A percentile compares a stretch with the other conserved stretches of the same genome.
These are phyloP conservation scores for Colletotrichum caudatum DNA, from an alignment of 2,329 filamentous ascomycete genomes.

Conservation along the genomic window DNA sequence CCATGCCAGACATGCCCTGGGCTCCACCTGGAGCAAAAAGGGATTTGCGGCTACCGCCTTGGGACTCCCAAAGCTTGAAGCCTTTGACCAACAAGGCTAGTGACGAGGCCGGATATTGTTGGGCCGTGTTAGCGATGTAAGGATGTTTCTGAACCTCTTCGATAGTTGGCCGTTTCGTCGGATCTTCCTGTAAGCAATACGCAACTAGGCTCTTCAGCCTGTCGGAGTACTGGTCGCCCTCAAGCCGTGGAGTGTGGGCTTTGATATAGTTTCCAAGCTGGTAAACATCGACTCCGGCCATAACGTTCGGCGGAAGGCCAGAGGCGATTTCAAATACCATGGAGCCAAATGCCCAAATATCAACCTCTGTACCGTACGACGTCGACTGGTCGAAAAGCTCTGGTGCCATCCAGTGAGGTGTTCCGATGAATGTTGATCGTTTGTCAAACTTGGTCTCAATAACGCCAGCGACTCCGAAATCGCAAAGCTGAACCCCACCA, in stretches of 20 bases:
- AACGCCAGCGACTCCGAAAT: constrained; percentile 85
- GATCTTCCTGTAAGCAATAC: constrained; percentile 78
- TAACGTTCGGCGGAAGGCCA: constrained; percentile 78
- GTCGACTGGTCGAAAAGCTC: constrained; percentile 76
- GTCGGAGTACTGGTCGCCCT: constrained; percentile 78
- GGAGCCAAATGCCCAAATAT: constrained; percentile 88
- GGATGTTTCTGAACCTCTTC: constrained; percentile 76
- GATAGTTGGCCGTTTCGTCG: constrained; percentile 75
- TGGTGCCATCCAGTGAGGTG: constrained; percentile 88
- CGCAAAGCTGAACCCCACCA: constrained; percentile 82
- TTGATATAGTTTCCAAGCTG: constrained; percentile 68
- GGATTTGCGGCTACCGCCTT: constrained; percentile 77
- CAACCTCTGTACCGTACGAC: constrained; percentile 78
- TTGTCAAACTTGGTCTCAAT: constrained; percentile 82
- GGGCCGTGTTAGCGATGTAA: constrained; percentile 73
- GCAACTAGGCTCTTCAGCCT: constrained; percentile 77
- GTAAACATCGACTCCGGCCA: constrained; percentile 62
- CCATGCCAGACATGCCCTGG: constrained; percentile 57
- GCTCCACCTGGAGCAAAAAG: constrained; percentile 72
- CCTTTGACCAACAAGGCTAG: constrained; percentile 76
- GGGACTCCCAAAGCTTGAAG: constrained; percentile 81
- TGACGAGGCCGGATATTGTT: constrained; percentile 72
- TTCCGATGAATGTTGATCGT: constrained; percentile 83
- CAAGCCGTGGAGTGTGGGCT: constrained; percentile 73
- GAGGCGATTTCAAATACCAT: constrained; percentile 86